These are phyloP conservation scores for Aspergillus sergii DNA, from an alignment of 2,329 filamentous ascomycete genomes.

Conservation along the genomic window DNA sequence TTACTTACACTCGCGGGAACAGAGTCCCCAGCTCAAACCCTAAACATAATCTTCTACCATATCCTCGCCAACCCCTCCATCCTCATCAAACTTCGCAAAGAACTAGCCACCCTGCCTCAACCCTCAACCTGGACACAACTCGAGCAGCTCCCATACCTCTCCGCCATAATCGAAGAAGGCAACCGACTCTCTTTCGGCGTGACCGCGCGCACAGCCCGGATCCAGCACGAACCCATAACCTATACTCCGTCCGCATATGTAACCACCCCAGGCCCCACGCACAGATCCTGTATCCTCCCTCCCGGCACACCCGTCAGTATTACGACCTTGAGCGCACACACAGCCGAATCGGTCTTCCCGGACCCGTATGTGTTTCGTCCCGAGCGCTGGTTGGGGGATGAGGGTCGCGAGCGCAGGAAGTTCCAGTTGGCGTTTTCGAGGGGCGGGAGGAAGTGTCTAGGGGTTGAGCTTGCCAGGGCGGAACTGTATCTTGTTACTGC, in stretches of 20 bases:
- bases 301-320: conserved; percentile 40
- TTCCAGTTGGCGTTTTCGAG: conserved; percentile 47
- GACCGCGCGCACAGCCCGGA: conserved; percentile 40
- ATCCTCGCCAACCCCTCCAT: conserved; percentile 23
- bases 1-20: conserved; percentile 32
- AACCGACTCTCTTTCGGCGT: conserved; percentile 42
- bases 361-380: conserved; percentile 38
- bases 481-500: conserved; percentile 32
- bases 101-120: conserved; percentile 18
- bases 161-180: conserved; percentile 40
- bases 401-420: conserved; percentile 35
- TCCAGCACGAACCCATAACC: conserved; percentile 11
- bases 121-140: conserved; percentile 26
- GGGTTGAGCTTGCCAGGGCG: conserved; percentile 40
- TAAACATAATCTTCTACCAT: conserved; percentile 23
- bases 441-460: conserved; percentile 47
- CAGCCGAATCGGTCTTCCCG: conserved; percentile 37
- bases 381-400: conserved; percentile 43
- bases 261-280: conserved; percentile 17
- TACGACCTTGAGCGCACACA: conserved; percentile 37
- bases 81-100: conserved; percentile 19
- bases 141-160: conserved; percentile 45
- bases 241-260: conserved; percentile 23
- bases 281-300: conserved; percentile 24
- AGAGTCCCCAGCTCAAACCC: conserved; percentile 29